Evolutionary conservation across 2,329 filamentous ascomycete genomes (phyloP).

Genomic region (Colletotrichum truncatum): DNA sequence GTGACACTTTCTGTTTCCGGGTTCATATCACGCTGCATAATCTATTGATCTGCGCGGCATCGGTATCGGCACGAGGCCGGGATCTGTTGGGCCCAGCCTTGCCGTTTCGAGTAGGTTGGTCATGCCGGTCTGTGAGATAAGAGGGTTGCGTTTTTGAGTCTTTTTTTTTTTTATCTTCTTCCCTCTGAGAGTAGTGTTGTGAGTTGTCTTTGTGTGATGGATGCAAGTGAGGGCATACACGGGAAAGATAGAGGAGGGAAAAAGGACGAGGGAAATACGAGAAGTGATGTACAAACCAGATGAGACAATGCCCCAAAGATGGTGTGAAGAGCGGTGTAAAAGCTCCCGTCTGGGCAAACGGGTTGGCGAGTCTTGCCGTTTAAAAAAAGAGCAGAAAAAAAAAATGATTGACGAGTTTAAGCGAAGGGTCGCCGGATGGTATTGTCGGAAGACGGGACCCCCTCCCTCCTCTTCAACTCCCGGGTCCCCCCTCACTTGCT

Average conservation of each 20-base stretch:
- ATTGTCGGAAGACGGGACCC: constrained; percentile 6
- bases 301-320: constrained; percentile 3
- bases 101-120: background rate
- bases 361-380: background rate
- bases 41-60: constrained; percentile 26
- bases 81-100: constrained; percentile 15
- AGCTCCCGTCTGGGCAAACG: background rate
- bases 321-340: constrained; percentile 23
- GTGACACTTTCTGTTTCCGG: background rate
- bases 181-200: too few species aligned
- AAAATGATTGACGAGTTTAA: constrained; percentile 7
- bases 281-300: background rate
- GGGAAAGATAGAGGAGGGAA: background rate
- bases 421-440: background rate
- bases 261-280: background rate
- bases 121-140: constrained; percentile 20
- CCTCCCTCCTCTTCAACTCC: too few species aligned
- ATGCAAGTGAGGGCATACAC: background rate
- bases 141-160: constrained; percentile 26
- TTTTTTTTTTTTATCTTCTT: too few species aligned
- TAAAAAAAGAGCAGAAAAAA: background rate
- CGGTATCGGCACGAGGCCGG: constrained; percentile 16
- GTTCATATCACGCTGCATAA: constrained; percentile 24
- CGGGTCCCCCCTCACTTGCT: background rate
- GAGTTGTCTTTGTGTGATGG: background rate